Evolutionary conservation across 345 rosid species (phyloP).

Genomic region (Gossypium herbaceum): DNA sequence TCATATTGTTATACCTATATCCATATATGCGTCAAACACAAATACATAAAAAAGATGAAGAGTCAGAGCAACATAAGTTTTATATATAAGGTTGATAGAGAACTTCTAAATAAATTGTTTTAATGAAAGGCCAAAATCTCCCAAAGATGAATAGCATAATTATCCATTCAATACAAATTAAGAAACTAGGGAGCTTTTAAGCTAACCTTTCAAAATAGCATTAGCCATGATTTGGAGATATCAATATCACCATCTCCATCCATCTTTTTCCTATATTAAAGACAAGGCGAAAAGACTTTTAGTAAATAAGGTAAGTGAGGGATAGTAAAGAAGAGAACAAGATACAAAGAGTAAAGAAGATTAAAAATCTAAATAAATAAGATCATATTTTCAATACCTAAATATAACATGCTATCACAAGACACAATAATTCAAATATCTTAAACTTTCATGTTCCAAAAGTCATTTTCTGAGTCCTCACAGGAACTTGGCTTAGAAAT

Average conservation of each 20-base stretch:
- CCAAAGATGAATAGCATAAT: neutral
- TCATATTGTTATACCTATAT: too few species aligned
- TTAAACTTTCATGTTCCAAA: neutral
- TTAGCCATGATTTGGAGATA: neutral
- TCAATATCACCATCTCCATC: neutral
- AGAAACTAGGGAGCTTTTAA: neutral
- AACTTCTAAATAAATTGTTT: neutral
- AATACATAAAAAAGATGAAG: too few species aligned
- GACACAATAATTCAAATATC: neutral
- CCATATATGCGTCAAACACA: too few species aligned
- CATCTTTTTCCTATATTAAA: neutral
- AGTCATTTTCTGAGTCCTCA: neutral
- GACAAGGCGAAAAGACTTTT: neutral
- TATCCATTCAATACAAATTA: neutral
- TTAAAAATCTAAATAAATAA: neutral
- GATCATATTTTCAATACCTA: neutral
- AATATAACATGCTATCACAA: neutral
- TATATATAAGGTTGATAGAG: neutral
- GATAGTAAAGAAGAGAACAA: neutral
- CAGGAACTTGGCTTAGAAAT: neutral
- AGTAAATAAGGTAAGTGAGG: neutral
- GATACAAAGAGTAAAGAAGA: neutral
- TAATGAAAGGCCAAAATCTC: neutral
- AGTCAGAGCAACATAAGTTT: too few species aligned
- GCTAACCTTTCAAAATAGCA: constrained; percentile 4